Evolutionary conservation across 169 alveolate species (phyloP), one percentile per base, ranked within the genome.

Genomic region (Cryptosporidium xiaoi): DNA sequence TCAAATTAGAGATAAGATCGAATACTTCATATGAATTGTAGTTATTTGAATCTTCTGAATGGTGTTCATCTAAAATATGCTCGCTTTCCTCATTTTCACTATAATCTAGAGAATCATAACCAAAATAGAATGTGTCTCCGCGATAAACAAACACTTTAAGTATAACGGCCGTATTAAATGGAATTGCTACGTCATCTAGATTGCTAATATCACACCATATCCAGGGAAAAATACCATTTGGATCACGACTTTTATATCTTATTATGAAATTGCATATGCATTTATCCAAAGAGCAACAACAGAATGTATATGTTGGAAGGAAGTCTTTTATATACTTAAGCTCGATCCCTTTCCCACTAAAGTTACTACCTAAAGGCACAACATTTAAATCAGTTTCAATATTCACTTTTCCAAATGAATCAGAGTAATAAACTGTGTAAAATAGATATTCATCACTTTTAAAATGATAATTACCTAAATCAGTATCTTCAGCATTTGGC

Each of bases 181-280:
- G 83, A 16, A 31, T 53, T n/a, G 68, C 83, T 2, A 53, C 31
- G 24, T 69, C 83, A 1, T 53, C 50, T 18, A 51, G 44, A 34
- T 51, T 16, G 16, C 44, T 51, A 33, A 77, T 31, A 60, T 77
- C 87, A 46, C 71, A 48, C 87, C 87, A 77, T n/a, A 77, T 44
- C 87, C 87, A 77, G 36, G 36, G 58, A 60, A 58, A 77, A 12
- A 60, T 77, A 60, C 71, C 71, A 60, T 48, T 36, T 34, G 46
- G 53, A 77, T 77, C 87, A 77, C 51, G 46, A 24, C 64, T 44
- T 48, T 77, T 77, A 60, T 77, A 77, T 60, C 87, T 77, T 56
- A 77, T 36, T 7, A 44, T 56, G 24, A 77, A 60, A 6, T 77
- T 40, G 51, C 87, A 77, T 24, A 48, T 18, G 31, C 87, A 77